Conservation (phyloP, 768 basidiomycete species). For the Pleurotus giganteus region DNA sequence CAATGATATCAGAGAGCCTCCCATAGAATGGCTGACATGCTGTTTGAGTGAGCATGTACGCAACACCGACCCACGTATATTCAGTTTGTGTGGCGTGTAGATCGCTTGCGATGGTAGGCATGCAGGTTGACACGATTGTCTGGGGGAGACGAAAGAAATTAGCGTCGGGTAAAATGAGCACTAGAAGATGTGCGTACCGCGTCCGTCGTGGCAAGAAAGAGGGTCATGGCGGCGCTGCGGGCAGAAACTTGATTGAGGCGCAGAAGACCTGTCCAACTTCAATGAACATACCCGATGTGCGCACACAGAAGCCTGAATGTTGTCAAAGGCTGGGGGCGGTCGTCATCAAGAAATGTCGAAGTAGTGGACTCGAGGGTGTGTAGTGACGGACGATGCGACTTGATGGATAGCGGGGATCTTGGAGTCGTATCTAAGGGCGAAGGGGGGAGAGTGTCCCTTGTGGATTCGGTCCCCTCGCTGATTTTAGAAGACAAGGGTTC, state of each 20-base stretch:
- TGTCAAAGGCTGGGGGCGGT: slow-evolving; percentile 37
- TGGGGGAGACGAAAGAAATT: slow-evolving; percentile 16
- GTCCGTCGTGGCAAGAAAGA: slow-evolving; percentile 87
- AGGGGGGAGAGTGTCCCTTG: not conserved
- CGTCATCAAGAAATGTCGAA: slow-evolving; percentile 26
- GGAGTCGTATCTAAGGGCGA: not conserved
- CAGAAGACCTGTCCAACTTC: slow-evolving; percentile 4
- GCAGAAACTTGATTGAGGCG: slow-evolving; percentile 5
- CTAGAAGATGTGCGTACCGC: slow-evolving; percentile 49
- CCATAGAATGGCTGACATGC: slow-evolving; percentile 84
- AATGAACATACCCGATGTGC: slow-evolving; percentile 62
- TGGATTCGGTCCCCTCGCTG: not conserved
- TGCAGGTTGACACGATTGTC: slow-evolving; percentile 77
- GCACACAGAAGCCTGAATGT: slow-evolving; percentile 56
- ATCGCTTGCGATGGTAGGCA: slow-evolving; percentile 77
- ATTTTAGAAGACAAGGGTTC: not conserved
- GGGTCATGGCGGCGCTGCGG: slow-evolving; percentile 67
- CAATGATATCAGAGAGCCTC: slow-evolving; percentile 73
- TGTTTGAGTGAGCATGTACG: slow-evolving; percentile 85
- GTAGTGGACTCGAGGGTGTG: slow-evolving; percentile 24
- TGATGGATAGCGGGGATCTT: slow-evolving; percentile 2
- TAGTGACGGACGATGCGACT: slow-evolving; percentile 23
- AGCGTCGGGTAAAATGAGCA: not conserved
- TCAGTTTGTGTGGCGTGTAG: slow-evolving; percentile 65
- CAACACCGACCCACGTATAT: slow-evolving; percentile 85